Evolutionary conservation across 176 grass and related monocot species (phyloP), one percentile per base, ranked within the genome.

Genomic region (Carex kokanica): DNA sequence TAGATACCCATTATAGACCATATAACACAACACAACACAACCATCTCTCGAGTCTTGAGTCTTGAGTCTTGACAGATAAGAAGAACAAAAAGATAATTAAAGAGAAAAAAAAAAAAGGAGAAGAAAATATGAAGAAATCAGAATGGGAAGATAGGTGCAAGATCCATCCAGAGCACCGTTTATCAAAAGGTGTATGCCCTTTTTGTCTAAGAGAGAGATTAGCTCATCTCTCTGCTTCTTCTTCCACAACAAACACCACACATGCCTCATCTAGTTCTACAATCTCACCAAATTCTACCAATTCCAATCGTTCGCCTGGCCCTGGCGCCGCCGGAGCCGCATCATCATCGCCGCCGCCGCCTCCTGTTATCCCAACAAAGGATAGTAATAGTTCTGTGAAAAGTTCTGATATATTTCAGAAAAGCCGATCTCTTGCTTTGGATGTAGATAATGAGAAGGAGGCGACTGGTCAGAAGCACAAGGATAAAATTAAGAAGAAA

Each of bases 171-270:
- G 92, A 97, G 75, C 90, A 97, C 86, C 83, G 86, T 58, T 36
- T 88, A 78, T 97, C 90, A 55, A 94, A 89, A 85, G 94, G 94
- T 57, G 94, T 97, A 0, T 97, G 94, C 74, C 94, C 94, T 32
- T 86, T 81, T 88, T 97, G 94, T 86, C 86, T 97, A 62, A 88
- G 94, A 25, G 92, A 97, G 60, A 90, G 64, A 15, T 90, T 97
- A 45, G 52, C 86, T 74, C 92, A 89, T 74, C 79, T 97, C 80
- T 97, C 94, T n/a, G 92, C 90, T 15, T 86, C 81, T 11, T 90
- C 94, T 40, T n/a, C n/a, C n/a, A 70, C 88, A 0, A 82, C 91
- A 68, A 91, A 91, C 78, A 92, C 94, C 29, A 88, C 88, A 59
- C 79, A 85, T 3, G 89, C 90, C 62, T 89, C 91, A 17, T 85